Conservation (phyloP, 2,329 filamentous ascomycete species). For the Aureobasidium sp. region DNA sequence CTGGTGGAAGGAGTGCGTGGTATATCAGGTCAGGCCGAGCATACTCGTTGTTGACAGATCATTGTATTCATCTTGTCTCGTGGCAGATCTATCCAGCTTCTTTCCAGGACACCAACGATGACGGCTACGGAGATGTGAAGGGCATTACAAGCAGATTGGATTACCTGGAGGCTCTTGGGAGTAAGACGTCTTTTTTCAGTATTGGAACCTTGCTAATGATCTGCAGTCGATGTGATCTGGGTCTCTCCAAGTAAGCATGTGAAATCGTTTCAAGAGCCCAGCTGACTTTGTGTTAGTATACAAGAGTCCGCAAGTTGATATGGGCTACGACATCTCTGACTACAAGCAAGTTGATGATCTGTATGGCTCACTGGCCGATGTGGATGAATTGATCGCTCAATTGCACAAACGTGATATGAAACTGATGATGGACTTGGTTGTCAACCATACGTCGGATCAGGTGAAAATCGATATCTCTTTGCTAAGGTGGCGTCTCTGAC, state of each 20-base stretch:
- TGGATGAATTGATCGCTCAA: conserved; percentile 52
- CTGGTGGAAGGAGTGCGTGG: conserved; percentile 2
- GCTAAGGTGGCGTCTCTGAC: too few species aligned
- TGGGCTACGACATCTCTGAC: conserved; percentile 62
- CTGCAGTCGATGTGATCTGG: conserved; percentile 61
- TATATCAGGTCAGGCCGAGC: neutral
- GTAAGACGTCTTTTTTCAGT: neutral
- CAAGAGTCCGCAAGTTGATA: conserved; percentile 55
- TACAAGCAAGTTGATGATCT: conserved; percentile 56
- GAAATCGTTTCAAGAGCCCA: conserved; percentile 58
- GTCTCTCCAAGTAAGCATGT: conserved; percentile 51
- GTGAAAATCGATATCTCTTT: too few species aligned
- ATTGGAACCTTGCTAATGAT: conserved; percentile 1
- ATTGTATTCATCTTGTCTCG: too few species aligned
- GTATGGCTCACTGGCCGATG: conserved; percentile 59
- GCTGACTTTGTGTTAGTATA: conserved; percentile 39
- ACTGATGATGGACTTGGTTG: conserved; percentile 64
- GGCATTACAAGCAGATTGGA: conserved; percentile 56
- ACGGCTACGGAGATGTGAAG: conserved; percentile 55
- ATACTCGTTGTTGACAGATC: too few species aligned
- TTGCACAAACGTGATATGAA: conserved; percentile 57
- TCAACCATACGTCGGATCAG: conserved; percentile 63
- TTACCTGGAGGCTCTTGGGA: conserved; percentile 44
- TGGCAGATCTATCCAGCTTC: conserved; percentile 38
- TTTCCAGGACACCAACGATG: conserved; percentile 47